phyloP scores from a whole-genome alignment of 768 basidiomycete species.

The Pholiota microspora region DNA sequence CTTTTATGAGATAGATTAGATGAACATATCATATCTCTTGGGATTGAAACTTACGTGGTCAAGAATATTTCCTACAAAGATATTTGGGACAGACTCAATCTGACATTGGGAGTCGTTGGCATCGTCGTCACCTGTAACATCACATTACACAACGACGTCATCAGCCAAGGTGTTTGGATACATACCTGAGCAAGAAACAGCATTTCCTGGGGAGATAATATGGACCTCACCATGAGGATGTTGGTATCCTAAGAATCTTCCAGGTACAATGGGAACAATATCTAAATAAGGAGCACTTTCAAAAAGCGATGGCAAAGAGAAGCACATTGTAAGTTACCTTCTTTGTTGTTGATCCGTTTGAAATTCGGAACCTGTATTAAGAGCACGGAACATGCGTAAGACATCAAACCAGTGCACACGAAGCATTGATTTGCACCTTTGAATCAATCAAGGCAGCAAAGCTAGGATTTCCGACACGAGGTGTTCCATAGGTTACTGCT shows the following conservation, averaged over 20 bases:
- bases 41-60: constrained; percentile 42
- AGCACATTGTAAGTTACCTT: constrained; percentile 17
- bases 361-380: constrained; percentile 31
- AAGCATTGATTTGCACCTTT: constrained; percentile 26
- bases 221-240: constrained; percentile 58
- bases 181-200: constrained; percentile 33
- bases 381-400: not conserved
- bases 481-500: constrained; percentile 47
- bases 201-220: constrained; percentile 37
- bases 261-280: constrained; percentile 56
- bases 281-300: constrained; percentile 23
- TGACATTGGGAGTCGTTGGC: constrained; percentile 51
- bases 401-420: not conserved
- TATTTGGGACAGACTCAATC: constrained; percentile 50
- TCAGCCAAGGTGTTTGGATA: constrained; percentile 24
- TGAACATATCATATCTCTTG: not conserved
- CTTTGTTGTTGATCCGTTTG: constrained; percentile 38
- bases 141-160: constrained; percentile 60
- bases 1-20: constrained; percentile 20
- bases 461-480: constrained; percentile 50
- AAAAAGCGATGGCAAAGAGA: not conserved
- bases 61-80: constrained; percentile 45
- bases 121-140: constrained; percentile 59
- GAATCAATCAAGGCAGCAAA: constrained; percentile 51
- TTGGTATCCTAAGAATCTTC: constrained; percentile 44